Conservation (phyloP, 352 stramenopile species). For the Phytophthora cactorum region DNA sequence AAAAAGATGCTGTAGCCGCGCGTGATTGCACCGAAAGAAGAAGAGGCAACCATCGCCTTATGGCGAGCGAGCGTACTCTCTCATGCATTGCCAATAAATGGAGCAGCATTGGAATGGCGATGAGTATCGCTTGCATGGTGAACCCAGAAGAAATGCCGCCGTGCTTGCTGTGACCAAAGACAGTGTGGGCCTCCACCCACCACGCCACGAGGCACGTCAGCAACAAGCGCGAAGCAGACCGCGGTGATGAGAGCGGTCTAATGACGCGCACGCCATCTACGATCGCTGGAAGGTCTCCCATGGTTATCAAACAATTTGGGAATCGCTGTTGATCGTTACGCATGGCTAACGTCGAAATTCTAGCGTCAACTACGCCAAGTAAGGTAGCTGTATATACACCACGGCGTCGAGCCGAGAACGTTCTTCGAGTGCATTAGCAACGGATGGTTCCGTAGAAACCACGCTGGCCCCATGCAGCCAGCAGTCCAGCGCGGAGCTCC, state of each 20-base stretch:
- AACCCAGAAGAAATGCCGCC: conserved; percentile 12
- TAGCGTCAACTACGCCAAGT: conserved; percentile 2
- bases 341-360: conserved; percentile 10
- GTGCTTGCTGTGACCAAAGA: conserved; percentile 17
- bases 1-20: conserved; percentile 13
- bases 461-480: conserved; percentile 14
- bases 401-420: conserved; percentile 20
- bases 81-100: conserved; percentile 2
- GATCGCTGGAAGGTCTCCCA: conserved; percentile 21
- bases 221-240: conserved; percentile 15
- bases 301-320: conserved; percentile 36
- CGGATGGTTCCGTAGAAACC: conserved; percentile 18
- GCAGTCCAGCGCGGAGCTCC: background rate
- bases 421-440: conserved; percentile 35
- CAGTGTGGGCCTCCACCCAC: conserved; percentile 23
- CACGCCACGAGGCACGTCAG: conserved; percentile 36
- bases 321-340: conserved; percentile 19
- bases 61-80: background rate
- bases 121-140: conserved; percentile 5
- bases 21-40: conserved; percentile 22
- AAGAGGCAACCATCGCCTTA: conserved; percentile 10
- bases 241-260: conserved; percentile 5
- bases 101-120: conserved; percentile 20
- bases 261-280: conserved; percentile 31
- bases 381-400: conserved; percentile 28